A percentile compares a stretch with the other conserved stretches of the same genome.
phyloP scores from a whole-genome alignment of 495 filamentous ascomycete species.

The Astrothelium subdiscretum region DNA sequence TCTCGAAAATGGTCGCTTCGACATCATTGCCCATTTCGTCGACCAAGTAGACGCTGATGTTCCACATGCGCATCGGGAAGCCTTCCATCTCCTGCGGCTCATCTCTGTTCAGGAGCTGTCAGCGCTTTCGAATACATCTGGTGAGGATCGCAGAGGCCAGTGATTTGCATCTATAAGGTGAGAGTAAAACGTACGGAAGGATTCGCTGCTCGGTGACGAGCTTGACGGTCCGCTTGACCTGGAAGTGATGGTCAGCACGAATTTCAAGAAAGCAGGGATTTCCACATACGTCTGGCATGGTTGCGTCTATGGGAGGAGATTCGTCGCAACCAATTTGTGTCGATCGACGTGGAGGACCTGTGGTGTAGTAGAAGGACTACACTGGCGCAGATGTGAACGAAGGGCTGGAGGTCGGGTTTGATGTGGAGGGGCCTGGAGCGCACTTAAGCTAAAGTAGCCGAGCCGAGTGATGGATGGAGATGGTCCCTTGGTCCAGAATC shows the following conservation, averaged over 20 bases:
- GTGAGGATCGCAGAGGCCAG: background rate
- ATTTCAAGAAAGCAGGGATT: background rate
- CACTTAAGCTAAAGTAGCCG: background rate
- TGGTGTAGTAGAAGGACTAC: too few relatives aligned
- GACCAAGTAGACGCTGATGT: constrained; percentile 48
- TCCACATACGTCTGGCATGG: constrained; percentile 27
- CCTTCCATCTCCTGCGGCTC: constrained; percentile 70
- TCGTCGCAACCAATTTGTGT: constrained; percentile 8
- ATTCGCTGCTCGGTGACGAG: constrained; percentile 82
- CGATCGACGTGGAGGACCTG: too few relatives aligned
- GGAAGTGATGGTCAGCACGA: constrained; percentile 9
- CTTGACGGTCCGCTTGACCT: constrained; percentile 83
- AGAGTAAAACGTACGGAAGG: constrained; percentile 48
- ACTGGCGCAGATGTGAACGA: background rate
- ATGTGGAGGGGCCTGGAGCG: background rate
- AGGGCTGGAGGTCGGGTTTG: background rate
- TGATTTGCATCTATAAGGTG: background rate
- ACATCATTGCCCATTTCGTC: constrained; percentile 51
- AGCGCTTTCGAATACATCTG: constrained; percentile 5
- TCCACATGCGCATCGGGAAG: constrained; percentile 75
- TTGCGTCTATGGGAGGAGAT: constrained; percentile 8
- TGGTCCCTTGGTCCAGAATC: too few relatives aligned
- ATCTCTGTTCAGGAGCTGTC: constrained; percentile 31
- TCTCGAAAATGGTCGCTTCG: constrained; percentile 75
- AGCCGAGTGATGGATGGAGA: background rate